Base-by-base conservation (phyloP, 1,284 basidiomycete species). In the Microbotryum intermedium region DNA sequence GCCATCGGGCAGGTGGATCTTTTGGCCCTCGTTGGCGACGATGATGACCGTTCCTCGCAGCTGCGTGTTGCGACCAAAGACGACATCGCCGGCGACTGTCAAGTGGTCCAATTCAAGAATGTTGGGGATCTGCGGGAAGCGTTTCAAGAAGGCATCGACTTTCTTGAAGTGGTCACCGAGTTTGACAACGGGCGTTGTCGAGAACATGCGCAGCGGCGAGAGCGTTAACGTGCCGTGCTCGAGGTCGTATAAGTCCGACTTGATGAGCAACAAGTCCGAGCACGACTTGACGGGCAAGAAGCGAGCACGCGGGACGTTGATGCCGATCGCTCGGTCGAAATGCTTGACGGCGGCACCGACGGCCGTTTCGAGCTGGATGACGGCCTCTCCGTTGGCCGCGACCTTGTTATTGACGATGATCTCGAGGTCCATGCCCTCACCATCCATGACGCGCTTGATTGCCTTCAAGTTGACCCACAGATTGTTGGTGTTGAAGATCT, bases 341-440 rank as follows among this genome's bases (percentile, higher is more conserved):
- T 94, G 91, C 82, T 97, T 97, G 82, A 98, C 95, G 49, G 92
- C 93, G 29, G 92, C 92, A 78, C 93, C 93, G 57, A 93, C 90
- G 52, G 95, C 91, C 7, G 94, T 98, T 81, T 98, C 95, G 74
- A 98, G 90, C 83, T 94, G 79, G 62, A 79, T 79, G 58, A 94
- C 78, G 68, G 97, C 88, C 61, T 92, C 84, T 69, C 89, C 86
- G 42, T 90, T 90, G 65, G 90, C 88, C 66, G 93, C 89, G 34
- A 84, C 77, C 73, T 81, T 80, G 83, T 95, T 94, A 81, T 97
- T 97, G 79, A 95, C 87, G 77, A 94, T 94, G 70, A 81, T 81
- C 74, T 97, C 94, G 80, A 99, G 83, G 69, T 85, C 79, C 61
- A 82, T 86, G 72, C 91, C 81, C 66, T 82, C 92, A 51, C 79